Evolutionary conservation across 352 stramenopile species (phyloP), one percentile per base, ranked within the genome.

Genomic region (Pythium coloratum): DNA sequence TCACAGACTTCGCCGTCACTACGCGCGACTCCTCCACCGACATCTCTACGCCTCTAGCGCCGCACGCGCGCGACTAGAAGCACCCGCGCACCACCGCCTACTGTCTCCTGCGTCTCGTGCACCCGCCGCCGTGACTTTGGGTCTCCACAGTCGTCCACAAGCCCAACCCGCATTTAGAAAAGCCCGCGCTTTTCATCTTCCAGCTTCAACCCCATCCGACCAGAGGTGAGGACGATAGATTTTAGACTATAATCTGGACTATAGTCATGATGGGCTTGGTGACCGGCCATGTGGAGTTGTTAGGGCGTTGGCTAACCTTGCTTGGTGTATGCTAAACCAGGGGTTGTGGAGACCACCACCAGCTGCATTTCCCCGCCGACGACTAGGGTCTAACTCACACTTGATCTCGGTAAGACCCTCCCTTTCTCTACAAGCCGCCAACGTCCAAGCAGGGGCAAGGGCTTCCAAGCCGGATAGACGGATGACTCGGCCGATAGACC

Each of bases 161-260:
- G 14, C 59, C 33, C 13, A 55, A 60, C 49, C 36, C 24, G 12
- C 33, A 53, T 55, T 65, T 46, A 38, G 42, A 66, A 57, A 67
- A 75, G 57, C 59, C 59, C 66, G 51, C 57, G 53, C 59, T 77
- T 78, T 69, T 79, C 66, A 78, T 79, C 66, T 62, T 68, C 72
- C 80, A 70, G 76, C 77, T 71, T 71, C 57, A 71, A 66, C 38
- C 16, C 18, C 26, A 55, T 46, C 44, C 20, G 46, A 53, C 18
- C 46, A 53, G 46, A 53, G 46, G 53, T 59, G 62, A 62, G 62
- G 62, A 67, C 62, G 60, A 54, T 24, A 38, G 59, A 26, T 24
- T 44, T n/a, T 47, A 47, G 49, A 62, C 47, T 51, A 34, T 12
- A 50, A 0, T 28, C 34, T 40, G 34, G 34, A 40, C 38, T 18